A percentile compares a stretch with the other conserved stretches of the same genome.
Evolutionary conservation across 257 asterid genomes (phyloP).

Genomic region (Eustoma russellianum): DNA sequence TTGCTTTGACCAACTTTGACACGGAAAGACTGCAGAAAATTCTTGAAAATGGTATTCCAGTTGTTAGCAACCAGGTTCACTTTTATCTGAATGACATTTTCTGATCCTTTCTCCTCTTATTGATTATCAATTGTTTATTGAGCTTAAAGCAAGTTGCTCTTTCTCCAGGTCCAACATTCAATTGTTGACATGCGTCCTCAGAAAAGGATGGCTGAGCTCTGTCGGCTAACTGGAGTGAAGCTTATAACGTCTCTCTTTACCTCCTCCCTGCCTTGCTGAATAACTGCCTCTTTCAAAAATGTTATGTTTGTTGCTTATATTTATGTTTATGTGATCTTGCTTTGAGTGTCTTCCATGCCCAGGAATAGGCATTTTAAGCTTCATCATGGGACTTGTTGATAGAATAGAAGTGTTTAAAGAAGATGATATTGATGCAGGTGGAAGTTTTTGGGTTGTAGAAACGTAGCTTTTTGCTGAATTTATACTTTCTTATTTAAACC

Average conservation of each 20-base stretch:
- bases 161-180: conserved; percentile 87
- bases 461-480: no score
- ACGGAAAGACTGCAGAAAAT: conserved; percentile 71
- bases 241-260: conserved; percentile 77
- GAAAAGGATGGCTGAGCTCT: conserved; percentile 89
- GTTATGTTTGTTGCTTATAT: background rate
- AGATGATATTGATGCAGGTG: no score
- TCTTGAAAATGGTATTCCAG: conserved; percentile 84
- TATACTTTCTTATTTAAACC: no score
- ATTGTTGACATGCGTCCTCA: conserved; percentile 96
- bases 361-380: no score
- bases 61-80: conserved; percentile 88
- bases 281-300: background rate
- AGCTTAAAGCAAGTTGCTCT: conserved; percentile 1
- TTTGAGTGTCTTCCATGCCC: no score
- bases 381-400: no score
- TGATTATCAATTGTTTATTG: background rate
- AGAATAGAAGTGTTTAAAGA: no score
- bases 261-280: conserved; percentile 18
- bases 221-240: conserved; percentile 74
- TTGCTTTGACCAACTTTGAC: conserved; percentile 88
- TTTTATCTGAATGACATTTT: background rate
- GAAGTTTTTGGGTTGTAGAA: no score
- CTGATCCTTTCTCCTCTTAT: background rate
- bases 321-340: background rate